A percentile compares a stretch with the other conserved stretches of the same genome.
phyloP scores from a whole-genome alignment of 2,329 filamentous ascomycete species.

The Teratosphaeria destructans region DNA sequence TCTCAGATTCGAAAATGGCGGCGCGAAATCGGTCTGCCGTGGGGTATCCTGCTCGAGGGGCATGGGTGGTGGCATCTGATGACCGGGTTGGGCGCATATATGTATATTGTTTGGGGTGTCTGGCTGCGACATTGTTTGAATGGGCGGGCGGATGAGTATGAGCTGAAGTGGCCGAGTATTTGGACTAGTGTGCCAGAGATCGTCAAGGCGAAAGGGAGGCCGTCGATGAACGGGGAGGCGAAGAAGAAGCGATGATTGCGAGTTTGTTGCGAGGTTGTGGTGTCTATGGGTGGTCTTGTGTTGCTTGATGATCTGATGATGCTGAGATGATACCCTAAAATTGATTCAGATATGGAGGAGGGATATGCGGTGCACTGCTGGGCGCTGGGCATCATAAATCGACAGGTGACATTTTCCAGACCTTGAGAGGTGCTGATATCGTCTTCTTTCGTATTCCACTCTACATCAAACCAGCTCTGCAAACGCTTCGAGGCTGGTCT shows the following conservation, averaged over 20 bases:
- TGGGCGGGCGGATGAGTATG: slow-evolving; percentile 59
- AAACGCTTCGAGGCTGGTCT: too few relatives aligned
- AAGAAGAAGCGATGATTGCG: not conserved
- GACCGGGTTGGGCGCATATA: slow-evolving; percentile 77
- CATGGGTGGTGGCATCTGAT: slow-evolving; percentile 73
- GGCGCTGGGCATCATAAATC: not conserved
- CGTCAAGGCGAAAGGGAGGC: slow-evolving; percentile 20
- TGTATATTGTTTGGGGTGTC: slow-evolving; percentile 55
- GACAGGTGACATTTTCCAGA: not conserved
- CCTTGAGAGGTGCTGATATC: too few relatives aligned
- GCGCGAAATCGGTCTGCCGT: slow-evolving; percentile 60
- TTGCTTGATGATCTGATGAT: not conserved
- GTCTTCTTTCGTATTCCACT: too few relatives aligned
- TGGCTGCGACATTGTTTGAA: slow-evolving; percentile 72
- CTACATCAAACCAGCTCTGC: too few relatives aligned
- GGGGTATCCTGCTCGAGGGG: slow-evolving; percentile 65
- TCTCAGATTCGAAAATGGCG: slow-evolving; percentile 54
- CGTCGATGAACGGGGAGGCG: not conserved
- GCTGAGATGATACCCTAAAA: not conserved
- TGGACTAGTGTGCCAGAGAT: slow-evolving; percentile 47
- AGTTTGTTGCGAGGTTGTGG: not conserved
- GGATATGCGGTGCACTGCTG: too few relatives aligned
- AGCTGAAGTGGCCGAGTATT: slow-evolving; percentile 57
- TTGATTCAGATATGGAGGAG: not conserved
- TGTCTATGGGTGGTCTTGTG: not conserved